Conservation (phyloP, 345 rosid genomes). For the Geranium rotundifolium region DNA sequence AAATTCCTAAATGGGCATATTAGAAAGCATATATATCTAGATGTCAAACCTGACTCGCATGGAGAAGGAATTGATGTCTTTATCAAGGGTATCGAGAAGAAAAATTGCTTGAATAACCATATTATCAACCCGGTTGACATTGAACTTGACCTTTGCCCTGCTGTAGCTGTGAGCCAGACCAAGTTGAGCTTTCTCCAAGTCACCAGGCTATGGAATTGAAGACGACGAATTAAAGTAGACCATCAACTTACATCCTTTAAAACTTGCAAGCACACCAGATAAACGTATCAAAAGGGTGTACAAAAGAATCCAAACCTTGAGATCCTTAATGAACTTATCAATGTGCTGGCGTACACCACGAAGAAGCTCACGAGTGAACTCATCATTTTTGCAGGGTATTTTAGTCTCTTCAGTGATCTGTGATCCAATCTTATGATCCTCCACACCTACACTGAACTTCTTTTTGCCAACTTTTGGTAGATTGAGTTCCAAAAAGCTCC, state of each 20-base stretch:
- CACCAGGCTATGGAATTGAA: conserved; percentile 52
- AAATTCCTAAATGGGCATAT: not conserved
- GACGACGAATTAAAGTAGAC: not conserved
- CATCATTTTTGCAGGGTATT: conserved; percentile 83
- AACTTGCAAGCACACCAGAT: not conserved
- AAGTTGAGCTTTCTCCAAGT: conserved; percentile 83
- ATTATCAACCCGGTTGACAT: conserved; percentile 79
- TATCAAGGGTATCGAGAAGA: conserved; percentile 78
- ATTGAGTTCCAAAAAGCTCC: conserved; percentile 75
- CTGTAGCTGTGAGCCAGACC: conserved; percentile 95
- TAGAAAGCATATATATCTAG: not conserved
- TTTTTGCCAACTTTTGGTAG: conserved; percentile 84
- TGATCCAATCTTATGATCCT: conserved; percentile 82
- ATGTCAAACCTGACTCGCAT: conserved; percentile 85
- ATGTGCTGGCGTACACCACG: conserved; percentile 83
- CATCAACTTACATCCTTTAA: not conserved
- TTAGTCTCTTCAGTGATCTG: conserved; percentile 63
- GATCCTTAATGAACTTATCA: conserved; percentile 71
- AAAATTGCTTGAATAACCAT: conserved; percentile 96
- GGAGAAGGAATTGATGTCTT: conserved; percentile 74
- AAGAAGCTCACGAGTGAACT: conserved; percentile 73
- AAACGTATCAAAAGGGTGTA: not conserved
- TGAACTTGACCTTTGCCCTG: conserved; percentile 94
- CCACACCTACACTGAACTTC: conserved; percentile 70
- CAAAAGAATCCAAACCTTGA: conserved; percentile 46